Evolutionary conservation across 305 asterid species (phyloP), one percentile per base, ranked within the genome.

Genomic region (Rubia peregrina): DNA sequence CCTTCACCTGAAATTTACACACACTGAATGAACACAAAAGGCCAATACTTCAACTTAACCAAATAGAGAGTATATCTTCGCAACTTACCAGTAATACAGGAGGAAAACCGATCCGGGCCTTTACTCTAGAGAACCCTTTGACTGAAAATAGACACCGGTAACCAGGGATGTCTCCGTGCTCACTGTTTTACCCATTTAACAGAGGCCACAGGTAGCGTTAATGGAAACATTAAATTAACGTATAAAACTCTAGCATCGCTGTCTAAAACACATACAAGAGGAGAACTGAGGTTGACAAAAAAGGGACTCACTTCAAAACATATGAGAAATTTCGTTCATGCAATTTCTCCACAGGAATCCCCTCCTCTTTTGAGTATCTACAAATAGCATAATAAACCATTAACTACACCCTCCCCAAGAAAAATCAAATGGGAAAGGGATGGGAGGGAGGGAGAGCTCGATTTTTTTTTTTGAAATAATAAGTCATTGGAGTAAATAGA

Each of bases 301-400:
- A 36, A 9, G n/a, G 33, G 63, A 76, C 78, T 83, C 82, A 87
- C 98, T 92, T 91, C 69, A 94, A 76, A 74, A 94, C 91, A 79
- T 86, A 91, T 9, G 95, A 87, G 79, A 89, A 88, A 77, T 94
- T 88, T 82, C 85, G 76, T 44, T 49, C 71, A 75, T 82, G 87
- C 73, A 85, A 86, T 78, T 91, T 83, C 61, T 67, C 82, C 81
- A 81, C 43, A 70, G 85, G 77, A 76, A 94, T 88, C 67, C 79
- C 88, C 84, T 93, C 98, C 82, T 93, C 97, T 88, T 93, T 93
- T 49, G 98, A 91, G 85, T 94, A 94, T 86, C 98, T 93, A 76
- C 74, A 74, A 76, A 64, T 44, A 77, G 59, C 61, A 70, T 12
- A 19, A 69, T 67, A 40, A 44, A 65, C 24, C 73, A 79, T 51